These are phyloP conservation scores for Penicillium olsonii DNA, from an alignment of 2,329 filamentous ascomycete genomes.

Conservation along the genomic window DNA sequence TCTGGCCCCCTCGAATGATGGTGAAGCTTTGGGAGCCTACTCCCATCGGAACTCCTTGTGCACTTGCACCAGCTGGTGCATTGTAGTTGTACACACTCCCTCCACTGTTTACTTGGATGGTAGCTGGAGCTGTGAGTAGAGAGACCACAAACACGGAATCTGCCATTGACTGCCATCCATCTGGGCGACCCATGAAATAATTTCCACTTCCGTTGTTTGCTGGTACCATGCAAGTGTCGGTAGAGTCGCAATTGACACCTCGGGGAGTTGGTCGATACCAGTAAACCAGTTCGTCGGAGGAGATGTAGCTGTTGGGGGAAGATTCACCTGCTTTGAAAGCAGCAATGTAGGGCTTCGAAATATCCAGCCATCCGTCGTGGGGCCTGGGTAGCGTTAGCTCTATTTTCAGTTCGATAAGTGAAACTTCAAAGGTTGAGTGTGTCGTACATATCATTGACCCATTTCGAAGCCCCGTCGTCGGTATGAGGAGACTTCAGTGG, in stretches of 20 bases:
- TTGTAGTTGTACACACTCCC: conserved; percentile 14
- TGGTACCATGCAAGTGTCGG: conserved; percentile 52
- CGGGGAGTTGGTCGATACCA: conserved; percentile 58
- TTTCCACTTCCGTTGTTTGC: conserved; percentile 53
- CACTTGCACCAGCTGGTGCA: conserved; percentile 46
- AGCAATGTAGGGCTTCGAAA: conserved; percentile 56
- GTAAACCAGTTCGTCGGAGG: conserved; percentile 54
- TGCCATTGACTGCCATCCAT: conserved; percentile 54
- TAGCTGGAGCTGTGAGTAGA: conserved; percentile 49
- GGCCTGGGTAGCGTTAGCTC: conserved; percentile 36
- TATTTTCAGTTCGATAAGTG: background rate
- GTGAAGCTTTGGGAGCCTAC: conserved; percentile 49
- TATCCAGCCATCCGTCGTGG: conserved; percentile 56
- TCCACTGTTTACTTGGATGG: conserved; percentile 39
- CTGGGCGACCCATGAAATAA: conserved; percentile 55
- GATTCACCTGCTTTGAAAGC: conserved; percentile 53
- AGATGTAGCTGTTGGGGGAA: conserved; percentile 41
- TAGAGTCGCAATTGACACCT: conserved; percentile 52
- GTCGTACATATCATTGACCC: conserved; percentile 51
- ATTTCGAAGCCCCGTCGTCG: conserved; percentile 47
- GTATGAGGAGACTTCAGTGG: conserved; percentile 45
- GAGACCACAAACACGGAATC: conserved; percentile 57
- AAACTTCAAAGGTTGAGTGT: background rate
- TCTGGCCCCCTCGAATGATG: conserved; percentile 40
- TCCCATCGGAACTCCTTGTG: conserved; percentile 46